These are phyloP conservation scores for Raffaelea albimanens DNA, from an alignment of 2,329 filamentous ascomycete genomes.

Conservation along the genomic window DNA sequence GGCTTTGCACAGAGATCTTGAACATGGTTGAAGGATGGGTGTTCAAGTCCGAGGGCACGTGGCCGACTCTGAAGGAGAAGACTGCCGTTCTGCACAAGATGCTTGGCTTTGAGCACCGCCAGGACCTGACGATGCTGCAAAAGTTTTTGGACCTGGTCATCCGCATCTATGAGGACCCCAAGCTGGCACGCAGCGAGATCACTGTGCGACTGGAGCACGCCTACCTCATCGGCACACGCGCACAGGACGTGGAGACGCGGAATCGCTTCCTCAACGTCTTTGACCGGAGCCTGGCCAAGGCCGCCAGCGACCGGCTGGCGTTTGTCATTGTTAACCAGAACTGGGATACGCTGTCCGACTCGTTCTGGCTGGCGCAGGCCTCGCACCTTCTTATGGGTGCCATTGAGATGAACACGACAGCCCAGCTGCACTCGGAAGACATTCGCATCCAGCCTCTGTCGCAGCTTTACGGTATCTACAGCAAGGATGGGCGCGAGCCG, in stretches of 20 bases:
- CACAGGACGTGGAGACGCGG: slow-evolving; percentile 91
- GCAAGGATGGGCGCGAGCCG: slow-evolving; percentile 55
- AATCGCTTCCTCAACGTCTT: slow-evolving; percentile 96
- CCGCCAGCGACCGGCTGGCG: slow-evolving; percentile 76
- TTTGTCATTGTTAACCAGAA: slow-evolving; percentile 90
- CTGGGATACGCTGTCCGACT: slow-evolving; percentile 91
- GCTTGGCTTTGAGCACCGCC: slow-evolving; percentile 83
- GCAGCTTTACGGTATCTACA: slow-evolving; percentile 62
- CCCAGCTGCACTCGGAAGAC: slow-evolving; percentile 74
- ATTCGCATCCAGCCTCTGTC: slow-evolving; percentile 70
- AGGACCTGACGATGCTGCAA: slow-evolving; percentile 74
- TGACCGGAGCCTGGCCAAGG: slow-evolving; percentile 87
- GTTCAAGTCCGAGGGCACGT: slow-evolving; percentile 88
- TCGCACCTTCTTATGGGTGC: slow-evolving; percentile 87
- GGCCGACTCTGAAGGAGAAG: slow-evolving; percentile 97
- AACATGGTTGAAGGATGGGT: slow-evolving; percentile 94
- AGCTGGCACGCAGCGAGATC: slow-evolving; percentile 87
- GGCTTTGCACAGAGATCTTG: slow-evolving; percentile 84
- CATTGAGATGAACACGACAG: slow-evolving; percentile 71
- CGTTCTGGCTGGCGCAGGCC: slow-evolving; percentile 94
- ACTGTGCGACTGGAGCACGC: slow-evolving; percentile 97
- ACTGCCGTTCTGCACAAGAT: slow-evolving; percentile 99
- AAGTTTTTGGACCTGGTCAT: slow-evolving; percentile 96
- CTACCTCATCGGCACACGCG: slow-evolving; percentile 89
- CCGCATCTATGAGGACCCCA: slow-evolving; percentile 94